Evolutionary conservation across 768 basidiomycete species (phyloP).

Genomic region (Candolleomyces efflorescens): DNA sequence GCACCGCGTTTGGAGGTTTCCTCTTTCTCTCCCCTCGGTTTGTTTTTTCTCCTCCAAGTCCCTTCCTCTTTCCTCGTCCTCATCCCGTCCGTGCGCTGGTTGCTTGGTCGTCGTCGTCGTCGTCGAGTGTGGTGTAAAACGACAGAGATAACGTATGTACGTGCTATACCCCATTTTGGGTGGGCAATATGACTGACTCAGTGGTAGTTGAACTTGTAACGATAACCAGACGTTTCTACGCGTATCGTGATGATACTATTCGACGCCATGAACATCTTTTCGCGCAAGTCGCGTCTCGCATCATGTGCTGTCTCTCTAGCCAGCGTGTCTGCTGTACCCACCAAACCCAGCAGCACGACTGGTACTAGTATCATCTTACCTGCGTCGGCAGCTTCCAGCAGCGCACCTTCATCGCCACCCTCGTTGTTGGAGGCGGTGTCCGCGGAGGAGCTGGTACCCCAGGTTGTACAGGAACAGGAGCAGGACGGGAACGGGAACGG

Average conservation of each 20-base stretch:
- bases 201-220: no score
- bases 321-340: not conserved
- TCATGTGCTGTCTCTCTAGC: not conserved
- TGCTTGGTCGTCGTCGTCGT: no score
- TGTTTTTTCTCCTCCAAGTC: no score
- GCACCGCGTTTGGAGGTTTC: no score
- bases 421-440: not conserved
- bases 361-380: not conserved
- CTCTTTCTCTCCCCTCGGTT: no score
- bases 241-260: not conserved
- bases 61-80: no score
- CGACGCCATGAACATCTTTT: constrained; percentile 1
- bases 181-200: no score
- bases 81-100: no score
- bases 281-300: not conserved
- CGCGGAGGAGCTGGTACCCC: not conserved
- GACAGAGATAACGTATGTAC: no score
- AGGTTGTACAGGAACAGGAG: not conserved
- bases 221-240: not conserved
- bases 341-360: not conserved
- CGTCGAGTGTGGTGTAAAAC: no score
- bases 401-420: not conserved
- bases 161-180: no score
- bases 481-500: no score
- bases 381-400: not conserved